A percentile compares a stretch with the other conserved stretches of the same genome.
Conservation (phyloP, 208 protist genomes). For the Trypanosoma cruzi region DNA sequence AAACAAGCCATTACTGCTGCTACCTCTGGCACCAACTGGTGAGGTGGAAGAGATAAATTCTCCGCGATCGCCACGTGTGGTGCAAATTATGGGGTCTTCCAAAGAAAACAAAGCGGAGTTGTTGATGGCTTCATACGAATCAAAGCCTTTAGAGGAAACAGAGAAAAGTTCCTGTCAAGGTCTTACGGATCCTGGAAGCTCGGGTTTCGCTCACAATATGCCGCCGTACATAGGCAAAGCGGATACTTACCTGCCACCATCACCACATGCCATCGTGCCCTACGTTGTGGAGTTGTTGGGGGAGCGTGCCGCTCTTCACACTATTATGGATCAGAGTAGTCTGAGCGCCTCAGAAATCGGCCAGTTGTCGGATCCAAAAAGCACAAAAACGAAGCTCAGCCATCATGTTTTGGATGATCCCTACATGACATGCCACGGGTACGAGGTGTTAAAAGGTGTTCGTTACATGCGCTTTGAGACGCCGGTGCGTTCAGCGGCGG, state of each 20-base stretch:
- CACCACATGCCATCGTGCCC: conserved; percentile 10
- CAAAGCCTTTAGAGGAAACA: not conserved
- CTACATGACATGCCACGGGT: conserved; percentile 17
- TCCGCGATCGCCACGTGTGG: conserved; percentile 14
- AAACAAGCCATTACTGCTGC: not conserved
- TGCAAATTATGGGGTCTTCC: conserved; percentile 6
- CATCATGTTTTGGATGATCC: not conserved
- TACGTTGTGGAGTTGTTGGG: conserved; percentile 26
- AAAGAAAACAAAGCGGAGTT: not conserved
- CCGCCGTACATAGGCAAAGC: not conserved
- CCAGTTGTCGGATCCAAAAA: not conserved
- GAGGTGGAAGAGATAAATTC: not conserved
- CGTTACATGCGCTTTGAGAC: conserved; percentile 1
- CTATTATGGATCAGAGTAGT: not conserved
- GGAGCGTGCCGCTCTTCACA: conserved; percentile 12
- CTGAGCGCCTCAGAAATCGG: not conserved
- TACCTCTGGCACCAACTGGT: not conserved
- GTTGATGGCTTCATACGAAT: not conserved
- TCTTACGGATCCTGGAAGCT: not conserved
- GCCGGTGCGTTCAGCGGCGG: conserved; percentile 13
- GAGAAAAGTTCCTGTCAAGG: not conserved
- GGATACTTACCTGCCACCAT: not conserved
- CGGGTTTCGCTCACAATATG: not conserved
- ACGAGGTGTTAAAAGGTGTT: conserved; percentile 1
- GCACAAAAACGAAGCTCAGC: not conserved